Percentiles rank a stretch among this genome's conserved stretches.
phyloP scores from a whole-genome alignment of 2,329 filamentous ascomycete species.

The Penicillium sp. region DNA sequence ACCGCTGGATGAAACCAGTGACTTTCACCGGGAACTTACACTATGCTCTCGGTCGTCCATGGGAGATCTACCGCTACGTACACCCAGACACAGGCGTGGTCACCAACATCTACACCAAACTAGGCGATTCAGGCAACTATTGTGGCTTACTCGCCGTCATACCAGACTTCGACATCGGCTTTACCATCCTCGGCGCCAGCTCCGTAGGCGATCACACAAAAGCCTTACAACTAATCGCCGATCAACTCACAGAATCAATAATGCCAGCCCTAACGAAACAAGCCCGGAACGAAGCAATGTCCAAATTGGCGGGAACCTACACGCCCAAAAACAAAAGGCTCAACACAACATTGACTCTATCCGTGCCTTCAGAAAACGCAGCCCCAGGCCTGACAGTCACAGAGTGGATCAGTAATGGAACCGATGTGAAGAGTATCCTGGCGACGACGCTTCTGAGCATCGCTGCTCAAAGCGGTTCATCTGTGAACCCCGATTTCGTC shows the following conservation, averaged over 20 bases:
- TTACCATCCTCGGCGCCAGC: constrained; percentile 39
- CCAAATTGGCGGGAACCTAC: constrained; percentile 28
- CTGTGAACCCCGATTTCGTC: constrained; percentile 3
- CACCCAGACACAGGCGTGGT: constrained; percentile 19
- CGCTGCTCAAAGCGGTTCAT: neutral
- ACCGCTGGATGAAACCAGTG: constrained; percentile 41
- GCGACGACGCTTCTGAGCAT: neutral
- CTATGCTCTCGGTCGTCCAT: constrained; percentile 37
- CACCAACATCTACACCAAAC: constrained; percentile 39
- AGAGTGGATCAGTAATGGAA: constrained; percentile 29
- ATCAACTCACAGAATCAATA: constrained; percentile 26
- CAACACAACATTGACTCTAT: constrained; percentile 27
- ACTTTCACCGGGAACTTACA: constrained; percentile 37
- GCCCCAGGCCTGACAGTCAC: constrained; percentile 14
- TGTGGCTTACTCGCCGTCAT: constrained; percentile 38
- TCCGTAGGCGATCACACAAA: constrained; percentile 2
- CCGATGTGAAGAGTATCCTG: constrained; percentile 19
- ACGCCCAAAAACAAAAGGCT: constrained; percentile 15
- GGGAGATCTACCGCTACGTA: constrained; percentile 41
- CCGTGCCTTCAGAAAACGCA: constrained; percentile 9
- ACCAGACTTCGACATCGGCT: constrained; percentile 43
- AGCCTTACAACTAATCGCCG: constrained; percentile 16
- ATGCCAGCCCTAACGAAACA: constrained; percentile 31
- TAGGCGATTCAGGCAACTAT: constrained; percentile 40
- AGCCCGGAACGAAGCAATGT: constrained; percentile 25